These are phyloP conservation scores for Protostelium mycophagum DNA, from an alignment of 78 protist genomes.

Conservation along the genomic window DNA sequence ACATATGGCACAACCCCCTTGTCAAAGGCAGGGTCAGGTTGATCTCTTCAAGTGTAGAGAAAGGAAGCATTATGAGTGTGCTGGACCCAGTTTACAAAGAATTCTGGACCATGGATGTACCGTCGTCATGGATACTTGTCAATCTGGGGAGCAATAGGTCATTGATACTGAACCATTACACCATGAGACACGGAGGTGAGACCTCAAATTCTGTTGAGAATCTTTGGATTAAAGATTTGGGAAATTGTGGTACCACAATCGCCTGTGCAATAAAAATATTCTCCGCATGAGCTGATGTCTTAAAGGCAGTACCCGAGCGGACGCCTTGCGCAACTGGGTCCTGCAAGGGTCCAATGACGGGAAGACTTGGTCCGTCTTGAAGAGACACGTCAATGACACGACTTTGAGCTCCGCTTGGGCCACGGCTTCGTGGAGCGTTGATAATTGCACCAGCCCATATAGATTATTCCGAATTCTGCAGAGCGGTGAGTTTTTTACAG, in stretches of 20 bases:
- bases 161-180: conserved; percentile 41
- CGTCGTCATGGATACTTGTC: conserved; percentile 61
- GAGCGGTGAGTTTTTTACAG: too few species aligned
- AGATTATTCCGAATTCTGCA: conserved; percentile 63
- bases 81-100: not conserved
- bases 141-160: conserved; percentile 55
- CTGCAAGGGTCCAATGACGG: conserved; percentile 69
- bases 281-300: too few species aligned
- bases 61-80: conserved; percentile 20
- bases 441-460: conserved; percentile 43
- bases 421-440: conserved; percentile 59
- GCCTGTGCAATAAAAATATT: too few species aligned
- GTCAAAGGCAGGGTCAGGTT: conserved; percentile 41
- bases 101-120: conserved; percentile 37
- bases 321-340: conserved; percentile 66
- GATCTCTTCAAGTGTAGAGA: conserved; percentile 41
- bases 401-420: conserved; percentile 52
- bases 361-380: conserved; percentile 51
- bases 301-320: conserved; percentile 19
- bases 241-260: too few species aligned
- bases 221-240: not conserved
- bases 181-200: conserved; percentile 65
- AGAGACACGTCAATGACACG: conserved; percentile 61
- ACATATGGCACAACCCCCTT: conserved; percentile 59
- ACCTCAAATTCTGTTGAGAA: too few species aligned